Conservation (phyloP, 306 rosid species). For the Acacia melanoxylon region DNA sequence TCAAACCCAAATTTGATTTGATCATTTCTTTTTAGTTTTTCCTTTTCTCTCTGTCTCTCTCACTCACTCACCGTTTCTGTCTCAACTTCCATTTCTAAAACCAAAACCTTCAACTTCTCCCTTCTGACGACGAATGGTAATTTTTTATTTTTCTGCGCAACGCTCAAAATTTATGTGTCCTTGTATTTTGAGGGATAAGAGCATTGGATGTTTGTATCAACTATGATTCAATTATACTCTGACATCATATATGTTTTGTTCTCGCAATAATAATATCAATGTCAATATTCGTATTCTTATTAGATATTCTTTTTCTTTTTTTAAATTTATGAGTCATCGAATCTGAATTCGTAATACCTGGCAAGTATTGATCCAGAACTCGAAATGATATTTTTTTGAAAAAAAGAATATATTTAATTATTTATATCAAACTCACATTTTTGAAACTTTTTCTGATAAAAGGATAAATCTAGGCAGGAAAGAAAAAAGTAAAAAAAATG, state of each 20-base stretch:
- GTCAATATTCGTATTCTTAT: neutral
- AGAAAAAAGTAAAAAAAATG: neutral
- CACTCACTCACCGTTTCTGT: neutral
- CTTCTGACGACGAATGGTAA: neutral
- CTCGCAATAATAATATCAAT: no score
- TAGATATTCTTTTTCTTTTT: neutral
- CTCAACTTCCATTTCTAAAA: no score
- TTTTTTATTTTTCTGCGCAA: conserved; percentile 11
- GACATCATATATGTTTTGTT: neutral
- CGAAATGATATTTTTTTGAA: neutral
- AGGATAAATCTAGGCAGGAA: neutral
- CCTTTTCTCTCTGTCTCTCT: no score
- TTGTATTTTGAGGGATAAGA: neutral
- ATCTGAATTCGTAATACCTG: neutral
- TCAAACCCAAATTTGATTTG: conserved; percentile 7
- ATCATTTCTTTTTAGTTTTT: neutral
- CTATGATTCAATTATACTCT: neutral
- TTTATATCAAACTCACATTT: neutral
- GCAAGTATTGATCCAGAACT: neutral
- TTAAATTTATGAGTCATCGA: neutral
- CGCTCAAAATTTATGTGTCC: neutral
- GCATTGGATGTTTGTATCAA: neutral
- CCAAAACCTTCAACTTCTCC: conserved; percentile 13
- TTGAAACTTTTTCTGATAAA: neutral
- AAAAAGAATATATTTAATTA: neutral